Evolutionary conservation across 352 stramenopile genomes (phyloP).

Genomic region (Globisporangium sylvaticum): DNA sequence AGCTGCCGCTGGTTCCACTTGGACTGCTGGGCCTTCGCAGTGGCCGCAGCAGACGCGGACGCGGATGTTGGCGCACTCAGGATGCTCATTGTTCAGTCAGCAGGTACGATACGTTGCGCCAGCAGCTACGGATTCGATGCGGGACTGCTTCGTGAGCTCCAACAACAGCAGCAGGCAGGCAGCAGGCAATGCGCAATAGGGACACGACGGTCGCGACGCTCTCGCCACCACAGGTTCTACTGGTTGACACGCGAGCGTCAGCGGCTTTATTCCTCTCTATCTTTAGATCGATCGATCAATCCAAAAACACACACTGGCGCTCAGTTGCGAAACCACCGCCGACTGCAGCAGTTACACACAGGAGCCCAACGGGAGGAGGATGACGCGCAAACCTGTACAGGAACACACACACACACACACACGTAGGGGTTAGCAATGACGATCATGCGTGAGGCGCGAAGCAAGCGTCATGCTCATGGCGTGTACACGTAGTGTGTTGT

Average conservation of each 20-base stretch:
- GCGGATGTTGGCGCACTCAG: constrained; percentile 1
- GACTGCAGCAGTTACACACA: constrained; percentile 13
- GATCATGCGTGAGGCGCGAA: background rate
- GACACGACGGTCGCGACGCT: background rate
- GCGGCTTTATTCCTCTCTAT: background rate
- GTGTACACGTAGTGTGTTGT: background rate
- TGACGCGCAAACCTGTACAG: background rate
- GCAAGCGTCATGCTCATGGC: background rate
- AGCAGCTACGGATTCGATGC: background rate
- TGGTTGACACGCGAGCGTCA: constrained; percentile 2
- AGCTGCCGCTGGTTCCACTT: constrained; percentile 59
- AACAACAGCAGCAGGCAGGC: background rate
- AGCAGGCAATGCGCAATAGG: background rate
- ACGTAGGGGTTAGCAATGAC: background rate
- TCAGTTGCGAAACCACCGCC: constrained; percentile 10
- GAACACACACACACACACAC: background rate
- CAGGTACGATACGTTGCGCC: background rate
- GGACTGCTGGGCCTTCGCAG: constrained; percentile 16
- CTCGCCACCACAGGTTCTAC: constrained; percentile 6
- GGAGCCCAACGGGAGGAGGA: background rate
- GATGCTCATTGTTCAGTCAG: constrained; percentile 1
- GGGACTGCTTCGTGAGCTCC: background rate
- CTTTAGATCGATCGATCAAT: background rate
- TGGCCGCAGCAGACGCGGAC: background rate
- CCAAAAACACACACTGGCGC: background rate